Percentiles rank a stretch among this genome's conserved stretches.
Evolutionary conservation across 371 early-diverging fungal genomes (phyloP).

Genomic region (Funneliformis caledonium): DNA sequence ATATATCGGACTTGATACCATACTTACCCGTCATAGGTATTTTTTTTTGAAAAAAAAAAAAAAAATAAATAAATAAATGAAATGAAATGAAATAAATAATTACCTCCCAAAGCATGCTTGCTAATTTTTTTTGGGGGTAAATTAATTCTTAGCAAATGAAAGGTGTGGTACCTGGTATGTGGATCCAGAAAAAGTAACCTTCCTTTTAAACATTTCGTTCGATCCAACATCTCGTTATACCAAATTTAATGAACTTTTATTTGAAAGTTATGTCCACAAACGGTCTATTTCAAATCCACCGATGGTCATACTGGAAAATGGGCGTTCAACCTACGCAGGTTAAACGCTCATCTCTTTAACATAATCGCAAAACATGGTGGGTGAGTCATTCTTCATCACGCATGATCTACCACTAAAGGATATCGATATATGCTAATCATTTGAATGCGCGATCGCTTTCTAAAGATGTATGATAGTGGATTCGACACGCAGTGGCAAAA

Average conservation of each 20-base stretch:
- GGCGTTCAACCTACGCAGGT: slow-evolving; percentile 79
- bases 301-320: slow-evolving; percentile 88
- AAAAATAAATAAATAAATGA: no score
- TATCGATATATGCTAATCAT: not conserved
- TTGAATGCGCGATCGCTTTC: not conserved
- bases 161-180: slow-evolving; percentile 88
- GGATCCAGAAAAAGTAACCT: slow-evolving; percentile 49
- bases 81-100: no score
- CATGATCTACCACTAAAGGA: not conserved
- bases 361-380: slow-evolving; percentile 63
- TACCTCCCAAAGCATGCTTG: not conserved
- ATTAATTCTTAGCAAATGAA: slow-evolving; percentile 65
- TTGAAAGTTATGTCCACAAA: slow-evolving; percentile 56
- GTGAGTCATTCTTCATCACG: slow-evolving; percentile 44
- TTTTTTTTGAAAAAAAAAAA: not conserved
- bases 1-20: slow-evolving; percentile 61
- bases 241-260: slow-evolving; percentile 2
- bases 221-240: not conserved
- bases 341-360: slow-evolving; percentile 74
- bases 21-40: slow-evolving; percentile 66
- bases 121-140: not conserved
- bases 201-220: not conserved
- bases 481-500: slow-evolving; percentile 84
- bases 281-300: slow-evolving; percentile 90
- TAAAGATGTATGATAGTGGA: slow-evolving; percentile 81